Conservation (phyloP, 208 protist genomes). For the Leishmania tarentolae region DNA sequence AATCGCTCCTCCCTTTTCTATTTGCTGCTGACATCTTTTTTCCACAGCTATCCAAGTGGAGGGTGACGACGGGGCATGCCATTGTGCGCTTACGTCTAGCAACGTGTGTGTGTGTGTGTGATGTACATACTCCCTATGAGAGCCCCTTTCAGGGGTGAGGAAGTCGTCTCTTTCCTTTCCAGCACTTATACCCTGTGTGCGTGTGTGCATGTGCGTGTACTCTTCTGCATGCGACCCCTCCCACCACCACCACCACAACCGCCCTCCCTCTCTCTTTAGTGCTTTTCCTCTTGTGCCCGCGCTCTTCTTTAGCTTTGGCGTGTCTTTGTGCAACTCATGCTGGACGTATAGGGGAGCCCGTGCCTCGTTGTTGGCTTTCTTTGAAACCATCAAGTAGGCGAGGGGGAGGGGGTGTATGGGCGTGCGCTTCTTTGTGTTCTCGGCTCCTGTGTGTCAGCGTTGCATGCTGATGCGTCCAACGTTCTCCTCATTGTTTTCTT, state of each 20-base stretch:
- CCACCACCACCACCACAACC: background rate
- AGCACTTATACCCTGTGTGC: background rate
- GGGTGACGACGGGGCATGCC: too few species aligned
- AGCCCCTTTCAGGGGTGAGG: too few species aligned
- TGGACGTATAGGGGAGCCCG: too few species aligned
- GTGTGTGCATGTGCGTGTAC: background rate
- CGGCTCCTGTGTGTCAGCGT: too few species aligned
- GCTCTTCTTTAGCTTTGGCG: slow-evolving; percentile 16
- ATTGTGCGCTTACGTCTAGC: too few species aligned
- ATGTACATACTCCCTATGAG: too few species aligned
- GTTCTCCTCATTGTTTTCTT: background rate
- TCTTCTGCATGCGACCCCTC: background rate
- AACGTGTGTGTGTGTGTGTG: too few species aligned
- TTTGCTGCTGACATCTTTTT: background rate
- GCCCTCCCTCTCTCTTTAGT: background rate
- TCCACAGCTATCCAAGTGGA: background rate
- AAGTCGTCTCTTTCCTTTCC: background rate
- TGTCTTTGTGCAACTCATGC: background rate
- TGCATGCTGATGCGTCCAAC: background rate
- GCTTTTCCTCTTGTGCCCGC: background rate
- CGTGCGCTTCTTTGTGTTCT: too few species aligned
- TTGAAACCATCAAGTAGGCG: too few species aligned
- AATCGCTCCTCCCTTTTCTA: background rate
- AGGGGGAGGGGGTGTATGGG: too few species aligned
- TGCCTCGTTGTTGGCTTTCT: too few species aligned